Base-by-base conservation (phyloP, 208 protist genomes). In the Crithidia acanthocephali region DNA sequence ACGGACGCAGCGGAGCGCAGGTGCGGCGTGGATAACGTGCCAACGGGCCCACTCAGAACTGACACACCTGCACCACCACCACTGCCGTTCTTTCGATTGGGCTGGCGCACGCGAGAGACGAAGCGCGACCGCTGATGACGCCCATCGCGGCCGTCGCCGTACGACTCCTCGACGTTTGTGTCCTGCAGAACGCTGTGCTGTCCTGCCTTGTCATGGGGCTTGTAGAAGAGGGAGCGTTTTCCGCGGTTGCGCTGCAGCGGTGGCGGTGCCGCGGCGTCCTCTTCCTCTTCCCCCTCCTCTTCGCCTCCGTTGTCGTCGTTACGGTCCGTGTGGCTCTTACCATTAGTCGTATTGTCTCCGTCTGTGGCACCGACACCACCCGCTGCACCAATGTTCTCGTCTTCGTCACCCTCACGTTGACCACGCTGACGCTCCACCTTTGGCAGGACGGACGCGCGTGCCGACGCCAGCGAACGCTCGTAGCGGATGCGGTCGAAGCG, bases 141-240 rank as follows among this genome's bases (percentile, higher is more conserved):
- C 51, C 37, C 48, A 52, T 22, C 18, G 57, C 30, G n/a, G n/a
- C n/a, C n/a, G n/a, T n/a, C n/a, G n/a, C n/a, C n/a, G n/a, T 37
- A 2, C 23, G 10, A 8, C 5, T 20, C 28, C 15, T 53, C 35
- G 42, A 20, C 32, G 42, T 52, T 56, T 15, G n/a, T 56, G 10
- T 27, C 44, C 3, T 48, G 37, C 33, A 68, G 16, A 44, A 68
- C 35, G 50, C 56, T 69, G 35, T 30, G 50, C 18, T 45, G n/a
- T n/a, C n/a, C 65, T 16, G 37, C 30, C 16, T 58, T 35, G 45
- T 64, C 37, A 25, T n/a, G 37, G 6, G 55, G 28, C 32, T 85
- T 63, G 64, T 82, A 81, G 57, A 82, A 81, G 63, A 85, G 71
- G 3, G 76, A 85, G 48, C 74, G 80, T 62, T 80, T 81, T 30